Evolutionary conservation across 2,329 filamentous ascomycete genomes (phyloP).

Genomic region (Fusarium irregulare): DNA sequence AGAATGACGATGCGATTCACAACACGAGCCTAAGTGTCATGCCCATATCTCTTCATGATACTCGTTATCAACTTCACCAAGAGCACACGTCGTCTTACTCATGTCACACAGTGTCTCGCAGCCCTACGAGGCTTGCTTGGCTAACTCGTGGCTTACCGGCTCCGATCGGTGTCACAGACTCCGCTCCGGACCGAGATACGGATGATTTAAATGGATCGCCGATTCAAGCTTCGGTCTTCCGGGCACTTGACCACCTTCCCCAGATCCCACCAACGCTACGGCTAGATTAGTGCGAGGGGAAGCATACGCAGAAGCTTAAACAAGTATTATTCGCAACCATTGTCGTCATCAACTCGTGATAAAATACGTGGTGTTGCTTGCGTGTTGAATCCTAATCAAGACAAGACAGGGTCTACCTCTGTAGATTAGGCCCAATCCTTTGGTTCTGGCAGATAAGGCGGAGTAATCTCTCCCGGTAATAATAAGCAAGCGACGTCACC

Average conservation of each 20-base stretch:
- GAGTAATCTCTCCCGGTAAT: conserved; percentile 13
- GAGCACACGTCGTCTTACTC: background rate
- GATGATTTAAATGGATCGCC: background rate
- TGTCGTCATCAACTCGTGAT: conserved; percentile 24
- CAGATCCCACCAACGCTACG: background rate
- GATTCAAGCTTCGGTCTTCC: conserved; percentile 5
- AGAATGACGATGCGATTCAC: background rate
- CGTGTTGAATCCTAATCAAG: conserved; percentile 13
- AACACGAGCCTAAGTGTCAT: background rate
- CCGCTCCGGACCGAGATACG: conserved; percentile 3
- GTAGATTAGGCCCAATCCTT: background rate
- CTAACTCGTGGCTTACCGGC: background rate
- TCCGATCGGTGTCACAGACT: background rate
- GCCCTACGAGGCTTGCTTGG: background rate
- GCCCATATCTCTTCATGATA: too few species aligned
- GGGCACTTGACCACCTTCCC: background rate
- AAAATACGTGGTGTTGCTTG: conserved; percentile 21
- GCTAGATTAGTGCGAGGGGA: background rate
- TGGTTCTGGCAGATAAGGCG: conserved; percentile 2
- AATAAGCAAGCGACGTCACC: conserved; percentile 24
- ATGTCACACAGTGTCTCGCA: background rate
- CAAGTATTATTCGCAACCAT: background rate
- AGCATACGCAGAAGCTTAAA: conserved; percentile 1
- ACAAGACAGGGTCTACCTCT: background rate
- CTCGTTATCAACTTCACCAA: too few species aligned